Conservation (phyloP, 495 filamentous ascomycete species). For the Hypoxylon subgilvum region DNA sequence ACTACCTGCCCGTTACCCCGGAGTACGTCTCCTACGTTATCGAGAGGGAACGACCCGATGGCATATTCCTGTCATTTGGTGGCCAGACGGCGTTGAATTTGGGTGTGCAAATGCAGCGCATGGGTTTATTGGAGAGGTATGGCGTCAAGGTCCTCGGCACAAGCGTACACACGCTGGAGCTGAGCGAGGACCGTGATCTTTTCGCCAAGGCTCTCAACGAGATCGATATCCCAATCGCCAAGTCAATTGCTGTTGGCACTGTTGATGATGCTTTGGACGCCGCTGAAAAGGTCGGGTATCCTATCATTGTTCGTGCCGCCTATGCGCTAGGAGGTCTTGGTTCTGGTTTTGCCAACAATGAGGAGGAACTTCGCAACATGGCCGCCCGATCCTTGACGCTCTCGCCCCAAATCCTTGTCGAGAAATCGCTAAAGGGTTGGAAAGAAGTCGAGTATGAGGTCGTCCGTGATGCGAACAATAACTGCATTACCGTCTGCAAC, state of each 20-base stretch:
- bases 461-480: conserved; percentile 89
- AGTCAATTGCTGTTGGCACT: conserved; percentile 88
- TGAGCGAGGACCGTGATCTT: conserved; percentile 93
- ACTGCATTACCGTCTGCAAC: conserved; percentile 99
- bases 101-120: conserved; percentile 95
- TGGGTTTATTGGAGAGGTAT: conserved; percentile 93
- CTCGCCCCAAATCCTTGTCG: conserved; percentile 95
- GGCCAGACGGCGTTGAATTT: conserved; percentile 96
- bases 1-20: conserved; percentile 94
- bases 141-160: conserved; percentile 94
- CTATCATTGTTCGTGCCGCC: conserved; percentile 95
- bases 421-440: conserved; percentile 99
- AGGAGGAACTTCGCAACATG: conserved; percentile 89
- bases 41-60: conserved; percentile 91
- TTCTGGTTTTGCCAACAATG: conserved; percentile 94
- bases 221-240: conserved; percentile 95
- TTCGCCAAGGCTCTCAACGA: conserved; percentile 87
- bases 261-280: conserved; percentile 90
- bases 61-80: conserved; percentile 96
- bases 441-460: conserved; percentile 99
- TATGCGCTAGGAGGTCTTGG: conserved; percentile 95
- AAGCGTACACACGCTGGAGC: conserved; percentile 89
- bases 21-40: conserved; percentile 98
- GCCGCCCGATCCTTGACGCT: conserved; percentile 90
- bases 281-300: conserved; percentile 86